Percentiles rank a stretch among this genome's conserved stretches.
phyloP scores from a whole-genome alignment of 371 early-diverging fungal genomes.

The Mucor lusitanicus region DNA sequence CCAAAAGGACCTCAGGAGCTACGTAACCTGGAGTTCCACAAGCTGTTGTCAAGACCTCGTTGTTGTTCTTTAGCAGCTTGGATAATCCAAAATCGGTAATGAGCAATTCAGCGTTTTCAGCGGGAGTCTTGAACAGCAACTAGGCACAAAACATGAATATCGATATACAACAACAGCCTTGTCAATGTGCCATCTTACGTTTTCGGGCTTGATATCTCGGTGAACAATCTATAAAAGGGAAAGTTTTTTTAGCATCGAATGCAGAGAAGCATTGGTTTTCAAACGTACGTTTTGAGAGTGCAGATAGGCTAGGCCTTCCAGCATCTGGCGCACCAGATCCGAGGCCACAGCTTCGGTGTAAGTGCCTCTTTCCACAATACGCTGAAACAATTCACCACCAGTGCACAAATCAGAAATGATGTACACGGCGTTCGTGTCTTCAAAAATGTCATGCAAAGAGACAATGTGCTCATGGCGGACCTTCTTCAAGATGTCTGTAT shows the following conservation, averaged over 20 bases:
- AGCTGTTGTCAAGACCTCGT: constrained; percentile 68
- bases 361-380: constrained; percentile 70
- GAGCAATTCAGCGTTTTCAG: constrained; percentile 56
- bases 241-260: neutral
- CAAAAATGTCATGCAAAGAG: constrained; percentile 75
- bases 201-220: constrained; percentile 85
- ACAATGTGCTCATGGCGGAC: constrained; percentile 80
- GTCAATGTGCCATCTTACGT: constrained; percentile 30
- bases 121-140: constrained; percentile 59
- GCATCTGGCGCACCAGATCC: constrained; percentile 65
- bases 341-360: constrained; percentile 75
- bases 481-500: constrained; percentile 65
- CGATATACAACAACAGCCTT: neutral
- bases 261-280: neutral
- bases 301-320: constrained; percentile 77
- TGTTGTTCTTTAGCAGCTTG: constrained; percentile 65
- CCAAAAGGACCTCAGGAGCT: constrained; percentile 81
- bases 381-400: constrained; percentile 87
- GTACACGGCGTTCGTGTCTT: constrained; percentile 75
- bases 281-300: constrained; percentile 62
- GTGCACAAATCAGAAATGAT: constrained; percentile 81
- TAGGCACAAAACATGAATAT: neutral
- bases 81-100: constrained; percentile 82
- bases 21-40: constrained; percentile 89
- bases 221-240: constrained; percentile 65